Evolutionary conservation across 2,329 filamentous ascomycete genomes (phyloP).

Genomic region (Fusarium austroafricanum): DNA sequence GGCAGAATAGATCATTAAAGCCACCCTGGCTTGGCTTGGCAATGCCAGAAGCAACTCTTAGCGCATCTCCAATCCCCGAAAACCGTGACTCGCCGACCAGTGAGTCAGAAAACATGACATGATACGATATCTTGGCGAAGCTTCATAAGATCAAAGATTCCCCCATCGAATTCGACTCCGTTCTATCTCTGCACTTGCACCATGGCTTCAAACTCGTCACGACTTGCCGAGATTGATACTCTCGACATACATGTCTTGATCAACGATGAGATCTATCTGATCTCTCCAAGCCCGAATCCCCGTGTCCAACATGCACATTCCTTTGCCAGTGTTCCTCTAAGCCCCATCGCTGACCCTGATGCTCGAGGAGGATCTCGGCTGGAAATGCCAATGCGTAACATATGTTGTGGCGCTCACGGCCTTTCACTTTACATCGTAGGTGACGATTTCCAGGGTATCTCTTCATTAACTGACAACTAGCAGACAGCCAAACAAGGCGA

Average conservation of each 20-base stretch:
- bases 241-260: not conserved
- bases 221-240: not conserved
- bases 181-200: not conserved
- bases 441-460: too few species aligned
- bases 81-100: not conserved
- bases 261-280: not conserved
- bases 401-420: not conserved
- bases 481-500: not conserved
- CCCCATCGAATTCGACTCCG: accelerated
- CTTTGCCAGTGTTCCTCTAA: not conserved
- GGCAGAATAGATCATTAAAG: too few species aligned
- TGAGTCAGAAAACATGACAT: too few species aligned
- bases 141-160: accelerated
- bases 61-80: not conserved
- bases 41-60: too few species aligned
- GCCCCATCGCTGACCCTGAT: not conserved
- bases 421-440: not conserved
- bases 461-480: accelerated
- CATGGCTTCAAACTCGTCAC: not conserved
- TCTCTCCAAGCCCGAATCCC: not conserved
- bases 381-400: slow-evolving; percentile 6
- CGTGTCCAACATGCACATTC: not conserved
- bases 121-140: not conserved
- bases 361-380: not conserved
- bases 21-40: too few species aligned